Conservation (phyloP, 208 protist species). For the Perkinsela sp. region DNA sequence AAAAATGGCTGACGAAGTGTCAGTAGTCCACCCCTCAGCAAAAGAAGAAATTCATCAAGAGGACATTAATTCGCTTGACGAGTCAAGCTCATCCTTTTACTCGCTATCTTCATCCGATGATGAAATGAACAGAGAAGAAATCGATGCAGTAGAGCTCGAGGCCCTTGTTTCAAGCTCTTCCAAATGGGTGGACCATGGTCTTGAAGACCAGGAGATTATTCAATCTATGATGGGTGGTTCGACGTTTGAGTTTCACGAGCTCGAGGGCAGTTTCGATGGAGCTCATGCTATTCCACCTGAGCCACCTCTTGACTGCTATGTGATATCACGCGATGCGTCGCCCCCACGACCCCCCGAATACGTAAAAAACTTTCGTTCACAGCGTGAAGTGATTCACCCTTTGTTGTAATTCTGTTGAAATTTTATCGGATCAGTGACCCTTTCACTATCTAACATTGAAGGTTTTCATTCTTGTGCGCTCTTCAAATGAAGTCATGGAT, state of each 20-base stretch:
- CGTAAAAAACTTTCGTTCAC: not conserved
- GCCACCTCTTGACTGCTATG: not conserved
- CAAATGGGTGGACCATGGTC: too few species aligned
- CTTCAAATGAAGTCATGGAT: not conserved
- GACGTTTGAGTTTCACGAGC: not conserved
- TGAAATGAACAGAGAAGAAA: not conserved
- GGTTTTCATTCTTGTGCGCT: too few species aligned
- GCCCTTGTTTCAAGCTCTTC: not conserved
- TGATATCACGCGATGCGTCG: not conserved
- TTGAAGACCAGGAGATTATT: not conserved
- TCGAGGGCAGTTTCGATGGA: not conserved
- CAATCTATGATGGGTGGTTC: not conserved
- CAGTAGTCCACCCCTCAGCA: too few species aligned
- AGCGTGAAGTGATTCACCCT: not conserved
- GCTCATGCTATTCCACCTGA: not conserved
- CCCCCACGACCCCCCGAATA: not conserved
- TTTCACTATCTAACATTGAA: too few species aligned
- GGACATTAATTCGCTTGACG: too few species aligned
- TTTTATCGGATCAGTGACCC: too few species aligned
- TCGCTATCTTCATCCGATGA: not conserved
- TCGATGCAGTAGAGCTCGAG: not conserved
- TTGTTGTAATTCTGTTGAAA: constrained; percentile 1
- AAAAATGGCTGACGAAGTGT: too few species aligned
- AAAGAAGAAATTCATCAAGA: too few species aligned
- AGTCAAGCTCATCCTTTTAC: not conserved